Percentiles rank a stretch among this genome's conserved stretches.
These are phyloP conservation scores for Groenewaldozyma auringiensis DNA, from an alignment of 1,139 yeast genomes.

Conservation along the genomic window DNA sequence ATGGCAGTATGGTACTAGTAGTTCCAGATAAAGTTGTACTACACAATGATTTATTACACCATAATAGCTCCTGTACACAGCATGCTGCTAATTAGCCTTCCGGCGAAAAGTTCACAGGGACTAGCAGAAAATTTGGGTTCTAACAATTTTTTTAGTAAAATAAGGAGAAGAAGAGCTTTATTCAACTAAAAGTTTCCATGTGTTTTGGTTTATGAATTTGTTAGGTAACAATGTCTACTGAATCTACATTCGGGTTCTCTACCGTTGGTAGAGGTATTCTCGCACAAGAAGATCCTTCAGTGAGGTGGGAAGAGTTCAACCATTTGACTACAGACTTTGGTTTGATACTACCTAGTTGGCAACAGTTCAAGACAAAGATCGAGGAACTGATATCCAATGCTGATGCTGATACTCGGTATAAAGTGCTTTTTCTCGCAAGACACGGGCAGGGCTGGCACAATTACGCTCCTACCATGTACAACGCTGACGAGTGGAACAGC, in stretches of 20 bases:
- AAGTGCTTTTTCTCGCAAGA: conserved; percentile 54
- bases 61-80: background rate
- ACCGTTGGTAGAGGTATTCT: conserved; percentile 38
- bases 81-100: background rate
- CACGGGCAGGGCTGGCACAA: conserved; percentile 79
- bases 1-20: no score
- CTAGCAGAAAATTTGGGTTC: no score
- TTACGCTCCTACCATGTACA: conserved; percentile 49
- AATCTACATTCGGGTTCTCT: conserved; percentile 7
- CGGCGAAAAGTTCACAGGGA: background rate
- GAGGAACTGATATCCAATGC: conserved; percentile 35
- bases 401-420: conserved; percentile 38
- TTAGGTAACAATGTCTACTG: conserved; percentile 6
- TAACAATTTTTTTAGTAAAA: no score
- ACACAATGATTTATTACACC: no score
- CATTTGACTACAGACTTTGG: conserved; percentile 19
- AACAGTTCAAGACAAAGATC: conserved; percentile 32
- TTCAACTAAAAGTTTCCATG: no score
- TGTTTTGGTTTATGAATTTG: no score
- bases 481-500: conserved; percentile 44
- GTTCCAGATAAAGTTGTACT: no score
- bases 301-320: conserved; percentile 44
- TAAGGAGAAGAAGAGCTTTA: no score
- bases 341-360: conserved; percentile 37
- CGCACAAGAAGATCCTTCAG: conserved; percentile 38